Base-by-base conservation (phyloP, 2,329 filamentous ascomycete genomes). In the Rhynchosporium secalis region DNA sequence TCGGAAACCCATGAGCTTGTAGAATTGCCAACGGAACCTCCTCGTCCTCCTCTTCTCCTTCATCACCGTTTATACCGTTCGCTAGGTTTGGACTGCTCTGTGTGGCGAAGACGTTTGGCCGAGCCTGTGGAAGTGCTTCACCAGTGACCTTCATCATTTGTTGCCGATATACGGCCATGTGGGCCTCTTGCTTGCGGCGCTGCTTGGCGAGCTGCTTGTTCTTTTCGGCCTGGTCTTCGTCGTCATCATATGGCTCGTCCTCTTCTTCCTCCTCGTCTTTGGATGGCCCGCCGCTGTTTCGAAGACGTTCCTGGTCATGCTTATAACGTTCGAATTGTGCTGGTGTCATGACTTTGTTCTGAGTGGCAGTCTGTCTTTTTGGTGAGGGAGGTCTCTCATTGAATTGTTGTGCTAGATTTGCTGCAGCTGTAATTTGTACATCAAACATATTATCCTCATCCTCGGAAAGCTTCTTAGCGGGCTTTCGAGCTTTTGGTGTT, bases 71-170 rank as follows among this genome's bases (percentile, higher is more conserved):
- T 46, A 65, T 78, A 6, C 76, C 76, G 62, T 58, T 64, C 46
- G 65, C 73, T 26, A 90, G 74, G 65, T 86, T 87, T 1, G 88
- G 86, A 3, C 85, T 84, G 73, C 87, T 90, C 70, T 82, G 79
- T 4, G 84, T 85, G 40, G 81, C 78, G 20, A 82, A 79, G 56
- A 78, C 78, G 13, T 84, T 81, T n/a, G 86, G 83, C 31, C 81
- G 75, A 10, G 78, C 68, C 47, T 78, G 76, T 10, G 80, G 62
- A 75, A 81, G 75, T 28, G 86, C 78, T 69, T 94, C 91, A 54
- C 92, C 92, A 0, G 92, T 96, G 36, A 95, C 89, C 77, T 96
- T 96, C 90, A 94, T 96, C 92, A 96, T 96, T 76, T 95, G 90
- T 75, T 96, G 92, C 62, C 92, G 86, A 75, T 96, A 96, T 1